Percentiles rank a stretch among this genome's conserved stretches.
These are phyloP conservation scores for Sporothrix pallida DNA, from an alignment of 2,329 filamentous ascomycete genomes.

Conservation along the genomic window DNA sequence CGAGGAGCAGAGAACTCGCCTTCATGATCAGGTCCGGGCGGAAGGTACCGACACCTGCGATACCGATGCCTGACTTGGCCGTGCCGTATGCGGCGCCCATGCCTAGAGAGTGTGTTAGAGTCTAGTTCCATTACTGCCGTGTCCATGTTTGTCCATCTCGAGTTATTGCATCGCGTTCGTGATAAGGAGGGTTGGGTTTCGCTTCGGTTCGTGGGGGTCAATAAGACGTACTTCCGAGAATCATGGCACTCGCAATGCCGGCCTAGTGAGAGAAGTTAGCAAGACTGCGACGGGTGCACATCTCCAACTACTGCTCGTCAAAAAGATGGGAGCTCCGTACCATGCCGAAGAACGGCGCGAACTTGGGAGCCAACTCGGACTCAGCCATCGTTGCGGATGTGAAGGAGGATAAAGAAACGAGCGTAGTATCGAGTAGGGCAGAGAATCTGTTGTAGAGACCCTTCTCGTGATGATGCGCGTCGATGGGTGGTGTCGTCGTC, in stretches of 20 bases:
- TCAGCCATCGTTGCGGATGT: slow-evolving; percentile 48
- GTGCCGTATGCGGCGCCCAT: slow-evolving; percentile 84
- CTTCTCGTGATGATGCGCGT: background rate
- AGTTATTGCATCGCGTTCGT: slow-evolving; percentile 32
- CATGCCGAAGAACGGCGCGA: slow-evolving; percentile 89
- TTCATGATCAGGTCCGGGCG: slow-evolving; percentile 91
- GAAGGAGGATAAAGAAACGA: background rate
- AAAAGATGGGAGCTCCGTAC: slow-evolving; percentile 57
- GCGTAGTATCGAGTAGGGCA: background rate
- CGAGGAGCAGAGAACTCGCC: no score
- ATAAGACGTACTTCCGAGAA: slow-evolving; percentile 73
- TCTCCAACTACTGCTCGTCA: background rate
- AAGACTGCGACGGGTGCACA: background rate
- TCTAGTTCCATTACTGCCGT: background rate
- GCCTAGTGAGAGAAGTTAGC: slow-evolving; percentile 54
- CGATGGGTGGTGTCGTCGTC: slow-evolving; percentile 16
- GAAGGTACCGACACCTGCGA: slow-evolving; percentile 83
- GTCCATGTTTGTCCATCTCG: background rate
- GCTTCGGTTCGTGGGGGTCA: slow-evolving; percentile 35
- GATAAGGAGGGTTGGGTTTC: slow-evolving; percentile 33
- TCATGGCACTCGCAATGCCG: slow-evolving; percentile 81
- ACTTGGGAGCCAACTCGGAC: slow-evolving; percentile 73
- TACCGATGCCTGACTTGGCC: slow-evolving; percentile 86
- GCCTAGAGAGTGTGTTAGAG: slow-evolving; percentile 46
- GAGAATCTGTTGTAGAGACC: background rate